A percentile compares a stretch with the other conserved stretches of the same genome.
Conservation (phyloP, 2,329 filamentous ascomycete species). For the Gyromitra esculenta region DNA sequence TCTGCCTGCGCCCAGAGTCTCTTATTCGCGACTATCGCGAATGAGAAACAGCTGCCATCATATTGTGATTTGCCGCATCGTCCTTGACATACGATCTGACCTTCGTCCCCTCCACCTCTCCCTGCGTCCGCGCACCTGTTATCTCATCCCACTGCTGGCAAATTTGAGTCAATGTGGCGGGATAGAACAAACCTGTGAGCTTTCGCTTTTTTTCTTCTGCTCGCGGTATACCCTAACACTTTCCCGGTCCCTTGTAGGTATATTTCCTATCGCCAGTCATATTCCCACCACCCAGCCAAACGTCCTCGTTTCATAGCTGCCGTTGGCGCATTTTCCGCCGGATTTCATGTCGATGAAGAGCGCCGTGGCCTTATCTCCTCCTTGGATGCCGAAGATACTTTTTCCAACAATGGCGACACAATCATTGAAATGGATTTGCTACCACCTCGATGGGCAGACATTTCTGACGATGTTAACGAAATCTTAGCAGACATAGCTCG, state of each 20-base stretch:
- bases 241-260: constrained; percentile 69
- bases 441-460: constrained; percentile 93
- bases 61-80: background rate
- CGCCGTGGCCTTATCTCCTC: constrained; percentile 84
- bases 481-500: constrained; percentile 80
- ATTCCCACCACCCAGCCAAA: constrained; percentile 91
- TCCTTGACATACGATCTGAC: background rate
- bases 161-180: constrained; percentile 85
- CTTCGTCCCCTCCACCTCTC: background rate
- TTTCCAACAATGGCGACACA: constrained; percentile 72
- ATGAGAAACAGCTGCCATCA: constrained; percentile 6
- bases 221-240: constrained; percentile 50
- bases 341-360: constrained; percentile 67
- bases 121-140: background rate
- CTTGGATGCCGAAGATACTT: constrained; percentile 76
- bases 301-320: constrained; percentile 73
- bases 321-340: constrained; percentile 55
- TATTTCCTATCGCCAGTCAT: constrained; percentile 98
- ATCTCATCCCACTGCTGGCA: constrained; percentile 48
- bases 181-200: constrained; percentile 97
- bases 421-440: constrained; percentile 98
- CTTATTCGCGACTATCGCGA: background rate
- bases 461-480: constrained; percentile 92
- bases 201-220: constrained; percentile 52
- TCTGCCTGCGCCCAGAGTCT: background rate